Evolutionary conservation across 176 grass and related monocot genomes (phyloP), one percentile per base, ranked within the genome.

Genomic region (Alloteropsis semialata): DNA sequence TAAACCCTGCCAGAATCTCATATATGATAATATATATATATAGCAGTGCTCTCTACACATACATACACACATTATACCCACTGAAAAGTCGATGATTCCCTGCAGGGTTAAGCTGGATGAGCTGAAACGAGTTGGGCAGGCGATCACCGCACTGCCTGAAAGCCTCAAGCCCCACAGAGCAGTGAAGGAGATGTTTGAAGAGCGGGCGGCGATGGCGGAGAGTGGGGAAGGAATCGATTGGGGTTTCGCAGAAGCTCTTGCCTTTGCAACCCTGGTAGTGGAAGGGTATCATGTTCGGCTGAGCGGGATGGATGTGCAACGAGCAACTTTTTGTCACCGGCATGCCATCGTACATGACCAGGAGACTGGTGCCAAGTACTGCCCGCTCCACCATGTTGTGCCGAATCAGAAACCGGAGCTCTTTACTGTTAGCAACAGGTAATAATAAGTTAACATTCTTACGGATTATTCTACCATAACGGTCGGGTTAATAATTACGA

Each of bases 251-350:
- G 94, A 97, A 84, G 92, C 94, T 42, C 90, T 97, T 69, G 92
- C 94, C 27, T 97, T 94, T 77, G 94, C 89, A 19, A 92, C 94
- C 41, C 92, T 97, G 57, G 83, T 97, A 44, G 88, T 83, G 18
- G 94, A 97, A 89, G 94, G 94, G 17, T 94, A 97, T 78, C 94
- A 97, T 81, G 94, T 97, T 43, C 88, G 94, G 82, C 69, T 97
- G 74, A 97, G 94, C 57, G 94, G 94, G 33, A 92, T 94, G 69
- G 94, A 97, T 87, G 94, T 94, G 37, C 88, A 97, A 86, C 92
- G 94, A 85, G 94, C 92, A 65, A 97, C 92, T 41, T 97, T 97
- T 75, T 94, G 94, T 82, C 94, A 97, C 61, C 87, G 94, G 1
- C 94, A 97, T 90, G 60, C 92, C 3, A 92, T 97, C 33, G 21